Evolutionary conservation across 1,139 yeast species (phyloP).

Genomic region (Lodderomyces oxycetoniae): DNA sequence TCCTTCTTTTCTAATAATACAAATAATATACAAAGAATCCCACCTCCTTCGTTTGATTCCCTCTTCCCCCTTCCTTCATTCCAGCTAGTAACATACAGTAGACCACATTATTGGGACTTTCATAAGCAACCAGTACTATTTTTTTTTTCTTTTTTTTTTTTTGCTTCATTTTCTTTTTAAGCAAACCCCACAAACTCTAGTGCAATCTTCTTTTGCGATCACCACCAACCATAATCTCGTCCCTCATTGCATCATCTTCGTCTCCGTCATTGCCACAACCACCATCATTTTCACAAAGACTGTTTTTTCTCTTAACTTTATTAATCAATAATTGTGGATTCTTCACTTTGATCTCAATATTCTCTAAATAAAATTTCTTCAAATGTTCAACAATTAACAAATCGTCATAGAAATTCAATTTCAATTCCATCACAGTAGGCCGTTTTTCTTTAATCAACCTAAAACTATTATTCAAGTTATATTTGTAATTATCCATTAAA

Average conservation of each 20-base stretch:
- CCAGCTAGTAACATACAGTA: no score
- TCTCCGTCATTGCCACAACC: slow-evolving; percentile 20
- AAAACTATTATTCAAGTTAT: slow-evolving; percentile 30
- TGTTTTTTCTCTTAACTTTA: slow-evolving; percentile 34
- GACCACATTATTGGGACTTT: no score
- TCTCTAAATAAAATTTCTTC: slow-evolving; percentile 37
- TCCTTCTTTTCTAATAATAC: slow-evolving; percentile 5
- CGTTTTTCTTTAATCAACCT: slow-evolving; percentile 17
- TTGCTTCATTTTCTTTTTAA: not conserved
- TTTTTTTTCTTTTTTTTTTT: no score
- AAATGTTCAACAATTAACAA: slow-evolving; percentile 37
- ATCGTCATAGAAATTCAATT: slow-evolving; percentile 38
- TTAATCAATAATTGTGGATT: slow-evolving; percentile 28
- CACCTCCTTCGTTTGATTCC: not conserved
- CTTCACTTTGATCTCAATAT: slow-evolving; percentile 25
- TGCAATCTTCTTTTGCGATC: slow-evolving; percentile 16
- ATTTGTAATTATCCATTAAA: slow-evolving; percentile 41
- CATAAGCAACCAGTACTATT: not conserved
- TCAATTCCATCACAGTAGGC: slow-evolving; percentile 21
- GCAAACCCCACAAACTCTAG: slow-evolving; percentile 1
- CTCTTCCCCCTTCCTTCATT: not conserved
- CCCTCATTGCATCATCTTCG: slow-evolving; percentile 10
- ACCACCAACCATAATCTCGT: slow-evolving; percentile 15
- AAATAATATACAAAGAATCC: slow-evolving; percentile 1
- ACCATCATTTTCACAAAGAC: slow-evolving; percentile 10